phyloP scores from a whole-genome alignment of 2,329 filamentous ascomycete species.

The Plectosphaerella plurivora region DNA sequence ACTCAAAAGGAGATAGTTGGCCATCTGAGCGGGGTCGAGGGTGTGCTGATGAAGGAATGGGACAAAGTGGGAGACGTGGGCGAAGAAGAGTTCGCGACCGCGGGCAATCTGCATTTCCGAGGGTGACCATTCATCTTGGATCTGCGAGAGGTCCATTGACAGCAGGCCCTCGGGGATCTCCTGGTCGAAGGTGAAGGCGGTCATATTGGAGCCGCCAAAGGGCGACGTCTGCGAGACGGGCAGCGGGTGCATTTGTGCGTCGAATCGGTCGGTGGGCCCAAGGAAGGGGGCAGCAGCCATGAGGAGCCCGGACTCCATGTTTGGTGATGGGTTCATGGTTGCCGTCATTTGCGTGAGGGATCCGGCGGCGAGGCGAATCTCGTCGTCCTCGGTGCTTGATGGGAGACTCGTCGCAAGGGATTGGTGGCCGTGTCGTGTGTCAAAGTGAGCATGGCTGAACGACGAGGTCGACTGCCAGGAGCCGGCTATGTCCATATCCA shows the following conservation, averaged over 20 bases:
- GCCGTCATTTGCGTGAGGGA: background rate
- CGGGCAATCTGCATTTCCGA: constrained; percentile 21
- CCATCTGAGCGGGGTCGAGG: constrained; percentile 20
- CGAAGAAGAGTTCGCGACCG: constrained; percentile 29
- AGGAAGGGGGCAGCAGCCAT: background rate
- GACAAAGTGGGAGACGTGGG: constrained; percentile 28
- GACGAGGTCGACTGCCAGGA: background rate
- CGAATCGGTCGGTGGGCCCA: background rate
- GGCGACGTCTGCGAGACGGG: background rate
- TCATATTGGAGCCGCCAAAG: background rate
- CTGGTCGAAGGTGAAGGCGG: background rate
- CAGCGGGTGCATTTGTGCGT: background rate
- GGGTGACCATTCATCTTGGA: constrained; percentile 23
- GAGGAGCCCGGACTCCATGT: background rate
- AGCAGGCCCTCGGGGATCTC: background rate
- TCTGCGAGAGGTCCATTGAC: background rate
- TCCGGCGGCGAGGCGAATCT: background rate
- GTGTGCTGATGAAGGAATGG: constrained; percentile 31
- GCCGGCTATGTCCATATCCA: background rate
- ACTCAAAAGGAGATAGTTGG: constrained; percentile 23
- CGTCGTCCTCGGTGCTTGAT: background rate
- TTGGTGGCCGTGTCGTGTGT: background rate
- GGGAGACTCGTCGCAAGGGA: background rate
- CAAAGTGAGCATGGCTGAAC: background rate
- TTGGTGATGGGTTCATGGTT: constrained; percentile 7